A percentile compares a stretch with the other conserved stretches of the same genome.
Evolutionary conservation across 306 rosid genomes (phyloP).

Genomic region (Spatholobus suberectus): DNA sequence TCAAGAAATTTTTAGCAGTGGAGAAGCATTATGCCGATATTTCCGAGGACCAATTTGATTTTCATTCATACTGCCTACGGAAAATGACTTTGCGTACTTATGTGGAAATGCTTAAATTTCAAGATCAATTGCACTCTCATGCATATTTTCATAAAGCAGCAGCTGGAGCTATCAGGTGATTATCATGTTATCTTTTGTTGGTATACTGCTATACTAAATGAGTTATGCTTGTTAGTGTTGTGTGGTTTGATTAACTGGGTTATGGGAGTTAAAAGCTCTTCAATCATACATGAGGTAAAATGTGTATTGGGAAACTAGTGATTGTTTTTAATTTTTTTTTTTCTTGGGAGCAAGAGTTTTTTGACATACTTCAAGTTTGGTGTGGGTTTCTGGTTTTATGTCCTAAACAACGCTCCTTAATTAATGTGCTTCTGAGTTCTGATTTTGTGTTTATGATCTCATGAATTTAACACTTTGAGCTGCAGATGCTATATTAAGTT

Average conservation of each 20-base stretch:
- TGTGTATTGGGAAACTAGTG: conserved; percentile 1
- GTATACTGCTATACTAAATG: conserved; percentile 1
- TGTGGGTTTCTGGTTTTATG: not conserved
- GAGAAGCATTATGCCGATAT: conserved; percentile 99
- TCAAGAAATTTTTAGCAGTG: conserved; percentile 90
- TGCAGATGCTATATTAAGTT: conserved; percentile 92
- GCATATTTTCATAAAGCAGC: conserved; percentile 96
- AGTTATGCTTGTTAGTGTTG: conserved; percentile 29
- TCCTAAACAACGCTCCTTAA: not conserved
- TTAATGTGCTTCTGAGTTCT: conserved; percentile 18
- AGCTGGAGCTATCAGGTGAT: conserved; percentile 92
- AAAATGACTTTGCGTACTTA: conserved; percentile 98
- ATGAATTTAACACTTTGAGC: conserved; percentile 36
- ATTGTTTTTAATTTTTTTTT: conserved; percentile 10
- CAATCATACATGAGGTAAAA: conserved; percentile 8
- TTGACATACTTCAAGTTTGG: not conserved
- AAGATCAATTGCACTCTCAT: conserved; percentile 95
- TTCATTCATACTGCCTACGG: conserved; percentile 97
- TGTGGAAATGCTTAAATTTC: conserved; percentile 97
- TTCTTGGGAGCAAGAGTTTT: not conserved
- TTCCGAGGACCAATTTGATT: conserved; percentile 98
- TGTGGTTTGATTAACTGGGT: conserved; percentile 8
- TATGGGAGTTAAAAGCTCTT: not conserved
- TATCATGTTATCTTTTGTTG: conserved; percentile 30
- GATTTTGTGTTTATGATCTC: conserved; percentile 30